Evolutionary conservation across 2,329 filamentous ascomycete species (phyloP).

Genomic region (Neocucurbitaria cava): DNA sequence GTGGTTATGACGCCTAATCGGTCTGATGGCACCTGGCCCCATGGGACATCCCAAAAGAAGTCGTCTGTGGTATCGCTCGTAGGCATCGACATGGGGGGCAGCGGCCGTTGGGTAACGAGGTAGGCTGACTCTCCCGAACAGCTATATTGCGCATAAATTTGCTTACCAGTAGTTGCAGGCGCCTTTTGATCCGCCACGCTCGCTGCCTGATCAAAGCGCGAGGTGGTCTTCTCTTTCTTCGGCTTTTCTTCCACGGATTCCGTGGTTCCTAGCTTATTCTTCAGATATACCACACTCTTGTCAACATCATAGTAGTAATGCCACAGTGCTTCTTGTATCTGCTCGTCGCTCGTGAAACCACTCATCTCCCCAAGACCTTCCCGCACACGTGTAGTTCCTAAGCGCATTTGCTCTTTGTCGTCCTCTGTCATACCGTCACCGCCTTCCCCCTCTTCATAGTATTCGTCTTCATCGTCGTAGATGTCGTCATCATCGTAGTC

Average conservation of each 20-base stretch:
- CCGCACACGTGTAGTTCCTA: constrained; percentile 71
- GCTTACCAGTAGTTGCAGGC: constrained; percentile 57
- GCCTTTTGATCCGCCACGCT: constrained; percentile 47
- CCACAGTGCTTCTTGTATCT: constrained; percentile 91
- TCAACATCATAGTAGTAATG: constrained; percentile 94
- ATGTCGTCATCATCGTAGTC: constrained; percentile 60
- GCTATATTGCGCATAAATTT: constrained; percentile 22
- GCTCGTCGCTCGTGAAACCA: constrained; percentile 66
- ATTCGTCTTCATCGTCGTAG: constrained; percentile 60
- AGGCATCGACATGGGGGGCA: constrained; percentile 39
- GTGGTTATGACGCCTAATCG: constrained; percentile 70
- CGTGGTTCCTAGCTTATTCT: constrained; percentile 57
- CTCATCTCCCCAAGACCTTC: constrained; percentile 66
- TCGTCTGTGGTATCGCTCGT: constrained; percentile 50
- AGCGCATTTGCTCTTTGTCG: constrained; percentile 62
- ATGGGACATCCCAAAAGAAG: constrained; percentile 86
- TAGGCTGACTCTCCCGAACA: constrained; percentile 18
- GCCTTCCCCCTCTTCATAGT: constrained; percentile 40
- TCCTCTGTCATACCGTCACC: constrained; percentile 35
- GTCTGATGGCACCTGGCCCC: constrained; percentile 74
- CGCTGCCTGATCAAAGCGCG: constrained; percentile 55
- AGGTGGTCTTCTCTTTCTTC: constrained; percentile 49
- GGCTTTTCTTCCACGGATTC: constrained; percentile 32
- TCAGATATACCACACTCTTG: constrained; percentile 82
- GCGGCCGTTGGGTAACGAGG: constrained; percentile 31